A percentile compares a stretch with the other conserved stretches of the same genome.
These are phyloP conservation scores for Bryoerythrophyllum caledonicum DNA, from an alignment of 225 moss, liverwort and hornwort species.

Conservation along the genomic window DNA sequence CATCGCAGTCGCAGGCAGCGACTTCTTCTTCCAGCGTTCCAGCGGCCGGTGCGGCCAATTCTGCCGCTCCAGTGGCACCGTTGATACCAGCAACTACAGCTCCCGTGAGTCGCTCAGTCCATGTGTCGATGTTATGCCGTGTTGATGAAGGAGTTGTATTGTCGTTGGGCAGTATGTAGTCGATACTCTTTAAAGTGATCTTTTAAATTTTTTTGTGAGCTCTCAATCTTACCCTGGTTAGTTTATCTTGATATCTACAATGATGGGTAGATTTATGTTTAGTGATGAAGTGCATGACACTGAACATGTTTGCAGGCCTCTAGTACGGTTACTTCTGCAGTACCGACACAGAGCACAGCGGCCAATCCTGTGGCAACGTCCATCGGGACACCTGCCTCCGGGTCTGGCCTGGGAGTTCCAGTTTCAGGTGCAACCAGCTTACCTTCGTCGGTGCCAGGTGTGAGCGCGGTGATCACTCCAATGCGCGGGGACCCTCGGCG, in stretches of 20 bases:
- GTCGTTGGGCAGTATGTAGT: background rate
- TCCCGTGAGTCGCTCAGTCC: slow-evolving; percentile 27
- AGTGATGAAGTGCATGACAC: slow-evolving; percentile 17
- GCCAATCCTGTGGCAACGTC: slow-evolving; percentile 40
- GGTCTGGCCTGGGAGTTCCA: slow-evolving; percentile 48
- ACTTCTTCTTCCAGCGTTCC: slow-evolving; percentile 29
- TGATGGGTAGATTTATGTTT: background rate
- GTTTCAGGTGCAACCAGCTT: slow-evolving; percentile 57
- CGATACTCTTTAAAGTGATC: too few species aligned
- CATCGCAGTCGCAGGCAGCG: slow-evolving; percentile 44
- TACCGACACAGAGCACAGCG: slow-evolving; percentile 25
- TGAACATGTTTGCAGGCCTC: slow-evolving; percentile 31
- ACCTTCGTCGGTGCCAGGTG: slow-evolving; percentile 58
- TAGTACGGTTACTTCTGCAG: slow-evolving; percentile 34
- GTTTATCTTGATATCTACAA: too few species aligned
- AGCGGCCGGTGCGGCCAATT: slow-evolving; percentile 19
- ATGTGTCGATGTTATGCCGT: slow-evolving; percentile 2
- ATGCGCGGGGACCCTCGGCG: slow-evolving; percentile 79
- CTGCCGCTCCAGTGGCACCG: slow-evolving; percentile 32
- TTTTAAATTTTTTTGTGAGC: too few species aligned
- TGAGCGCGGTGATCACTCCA: slow-evolving; percentile 95
- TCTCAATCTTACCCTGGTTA: too few species aligned
- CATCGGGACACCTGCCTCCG: slow-evolving; percentile 35
- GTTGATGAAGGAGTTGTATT: slow-evolving; percentile 1
- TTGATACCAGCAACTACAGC: slow-evolving; percentile 19